Evolutionary conservation across 2,329 filamentous ascomycete species (phyloP), one percentile per base, ranked within the genome.

Genomic region (Colletotrichum euphorbiae): DNA sequence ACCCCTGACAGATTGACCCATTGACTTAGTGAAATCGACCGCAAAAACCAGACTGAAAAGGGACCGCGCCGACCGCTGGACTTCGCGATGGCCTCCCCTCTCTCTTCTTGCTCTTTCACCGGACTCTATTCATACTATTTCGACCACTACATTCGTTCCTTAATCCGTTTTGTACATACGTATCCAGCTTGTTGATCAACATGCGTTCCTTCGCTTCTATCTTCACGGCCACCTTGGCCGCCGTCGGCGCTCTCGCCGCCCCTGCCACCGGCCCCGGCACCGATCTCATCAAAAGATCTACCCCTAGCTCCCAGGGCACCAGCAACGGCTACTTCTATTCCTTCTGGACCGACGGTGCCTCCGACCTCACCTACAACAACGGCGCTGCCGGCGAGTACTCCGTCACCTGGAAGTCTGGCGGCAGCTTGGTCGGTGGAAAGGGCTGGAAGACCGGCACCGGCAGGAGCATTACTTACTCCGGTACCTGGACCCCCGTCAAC

Each of bases 341-440:
- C 21, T 82, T 78, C 72, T 83, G 81, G 81, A 81, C 80, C 55
- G 79, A 81, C 45, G 80, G 80, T 11, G 75, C 73, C 43, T 79
- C 76, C 33, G 72, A 72, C 24, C 79, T 81, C 12, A 77, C 71
- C 46, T 85, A 85, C 74, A 81, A 72, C 67, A 85, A 85, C 73
- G 78, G 78, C 6, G 72, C 73, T 7, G 78, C 69, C 5, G 83
- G 83, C 3, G 72, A 77, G 19, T 86, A 86, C 78, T 79, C 72
- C 43, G 78, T 83, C 1, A 72, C 72, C 45, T 87, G 85, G 85
- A 74, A 69, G 48, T 78, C 80, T 56, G 77, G 74, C 42, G 84
- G 84, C 42, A 86, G 88, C 78, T 83, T 87, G 56, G 85, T 87
- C 51, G 84, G 79, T 68, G 87, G 87, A 43, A 89, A 88, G 76